Evolutionary conservation across 257 asterid species (phyloP).

Genomic region (Solanum appendiculatum): DNA sequence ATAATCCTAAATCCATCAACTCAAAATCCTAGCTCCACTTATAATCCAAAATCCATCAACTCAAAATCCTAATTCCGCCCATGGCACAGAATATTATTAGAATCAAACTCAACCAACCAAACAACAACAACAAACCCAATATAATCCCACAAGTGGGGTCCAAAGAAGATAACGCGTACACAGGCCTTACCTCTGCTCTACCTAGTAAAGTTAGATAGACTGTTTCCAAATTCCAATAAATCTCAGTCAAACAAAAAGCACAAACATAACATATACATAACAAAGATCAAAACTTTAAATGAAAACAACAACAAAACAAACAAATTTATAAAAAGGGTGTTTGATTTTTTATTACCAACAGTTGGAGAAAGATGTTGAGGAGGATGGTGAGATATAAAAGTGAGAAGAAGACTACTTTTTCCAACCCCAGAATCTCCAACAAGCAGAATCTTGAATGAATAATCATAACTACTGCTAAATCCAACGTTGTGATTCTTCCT

Average conservation of each 20-base stretch:
- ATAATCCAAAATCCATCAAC: too few relatives aligned
- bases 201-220: neutral
- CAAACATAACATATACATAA: neutral
- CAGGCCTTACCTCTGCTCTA: accelerated
- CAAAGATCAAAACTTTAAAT: neutral
- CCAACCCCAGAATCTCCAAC: conserved; percentile 88
- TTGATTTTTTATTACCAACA: conserved; percentile 34
- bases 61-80: too few relatives aligned
- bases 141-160: neutral
- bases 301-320: neutral
- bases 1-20: too few relatives aligned
- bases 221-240: neutral
- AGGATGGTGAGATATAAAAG: conserved; percentile 50
- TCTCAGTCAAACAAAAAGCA: neutral
- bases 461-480: conserved; percentile 34
- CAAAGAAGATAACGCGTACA: accelerated
- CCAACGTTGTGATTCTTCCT: conserved; percentile 1
- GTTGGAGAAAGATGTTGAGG: conserved; percentile 63
- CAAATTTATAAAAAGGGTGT: neutral
- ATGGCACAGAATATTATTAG: neutral
- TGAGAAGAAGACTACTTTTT: conserved; percentile 73
- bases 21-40: too few relatives aligned
- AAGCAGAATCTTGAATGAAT: conserved; percentile 76
- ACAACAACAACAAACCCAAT: neutral
- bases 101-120: neutral